Percentiles rank a stretch among this genome's conserved stretches.
Conservation (phyloP, 2,329 filamentous ascomycete species). For the Apiospora rasikravindrae region DNA sequence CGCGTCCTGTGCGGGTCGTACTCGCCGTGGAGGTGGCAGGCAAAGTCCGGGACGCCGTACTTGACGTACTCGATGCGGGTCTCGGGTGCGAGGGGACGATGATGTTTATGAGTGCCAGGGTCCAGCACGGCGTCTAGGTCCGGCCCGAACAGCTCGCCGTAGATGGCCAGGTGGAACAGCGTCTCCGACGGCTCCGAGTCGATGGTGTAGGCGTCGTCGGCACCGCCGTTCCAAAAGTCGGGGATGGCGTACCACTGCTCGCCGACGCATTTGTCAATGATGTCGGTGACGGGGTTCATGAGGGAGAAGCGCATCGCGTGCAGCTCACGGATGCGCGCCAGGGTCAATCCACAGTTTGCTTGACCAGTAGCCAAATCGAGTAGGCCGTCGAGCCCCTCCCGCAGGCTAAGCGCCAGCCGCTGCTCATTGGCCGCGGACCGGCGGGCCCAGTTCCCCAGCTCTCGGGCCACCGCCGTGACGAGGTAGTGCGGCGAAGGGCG, state of each 20-base stretch:
- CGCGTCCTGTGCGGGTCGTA: neutral
- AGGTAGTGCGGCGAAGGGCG: conserved; percentile 43
- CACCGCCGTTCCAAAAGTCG: conserved; percentile 20
- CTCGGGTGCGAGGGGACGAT: neutral
- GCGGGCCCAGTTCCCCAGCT: conserved; percentile 41
- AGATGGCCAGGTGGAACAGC: conserved; percentile 23
- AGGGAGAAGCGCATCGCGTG: conserved; percentile 21
- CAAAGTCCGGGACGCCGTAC: conserved; percentile 23
- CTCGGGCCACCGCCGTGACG: conserved; percentile 37
- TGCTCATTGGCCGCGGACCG: conserved; percentile 29
- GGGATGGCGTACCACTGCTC: conserved; percentile 20
- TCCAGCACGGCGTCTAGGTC: conserved; percentile 16
- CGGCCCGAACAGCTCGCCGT: conserved; percentile 21
- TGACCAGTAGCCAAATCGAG: conserved; percentile 36
- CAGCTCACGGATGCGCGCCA: conserved; percentile 36
- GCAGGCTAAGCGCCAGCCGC: conserved; percentile 30
- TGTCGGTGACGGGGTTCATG: conserved; percentile 22
- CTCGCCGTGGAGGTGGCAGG: neutral
- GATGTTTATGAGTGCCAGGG: neutral
- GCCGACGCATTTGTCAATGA: conserved; percentile 20
- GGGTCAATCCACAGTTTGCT: conserved; percentile 33
- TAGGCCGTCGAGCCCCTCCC: conserved; percentile 38
- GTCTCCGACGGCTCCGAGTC: conserved; percentile 8
- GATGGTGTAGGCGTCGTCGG: conserved; percentile 19
- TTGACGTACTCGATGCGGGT: conserved; percentile 22